Conservation (phyloP, 1,284 basidiomycete species). For the Prillingera fragicola region DNA sequence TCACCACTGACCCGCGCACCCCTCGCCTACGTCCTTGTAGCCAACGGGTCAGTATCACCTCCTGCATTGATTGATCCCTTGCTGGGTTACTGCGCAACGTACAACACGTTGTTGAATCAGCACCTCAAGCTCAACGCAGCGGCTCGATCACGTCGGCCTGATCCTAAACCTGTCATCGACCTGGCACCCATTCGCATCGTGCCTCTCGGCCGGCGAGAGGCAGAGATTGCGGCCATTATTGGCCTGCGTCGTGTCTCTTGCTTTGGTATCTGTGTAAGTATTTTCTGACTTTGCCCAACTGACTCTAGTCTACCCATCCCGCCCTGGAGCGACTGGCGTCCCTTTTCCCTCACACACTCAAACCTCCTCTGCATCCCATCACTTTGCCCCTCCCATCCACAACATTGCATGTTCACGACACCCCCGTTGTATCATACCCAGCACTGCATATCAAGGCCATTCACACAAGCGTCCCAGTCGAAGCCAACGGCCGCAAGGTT, state of each 20-base stretch:
- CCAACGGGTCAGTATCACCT: constrained; percentile 36
- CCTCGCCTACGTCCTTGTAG: constrained; percentile 33
- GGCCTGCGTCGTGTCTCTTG: constrained; percentile 67
- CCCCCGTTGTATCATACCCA: constrained; percentile 39
- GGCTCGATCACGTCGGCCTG: neutral
- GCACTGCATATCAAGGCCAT: constrained; percentile 80
- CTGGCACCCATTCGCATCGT: constrained; percentile 53
- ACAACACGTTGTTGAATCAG: constrained; percentile 41
- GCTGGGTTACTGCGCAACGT: constrained; percentile 39
- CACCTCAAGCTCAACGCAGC: constrained; percentile 25
- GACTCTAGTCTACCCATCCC: constrained; percentile 28
- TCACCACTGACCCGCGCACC: constrained; percentile 4
- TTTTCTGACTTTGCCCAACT: constrained; percentile 6
- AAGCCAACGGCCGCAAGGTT: constrained; percentile 67
- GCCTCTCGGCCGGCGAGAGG: constrained; percentile 68
- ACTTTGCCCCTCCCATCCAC: constrained; percentile 48
- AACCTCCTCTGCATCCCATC: constrained; percentile 36
- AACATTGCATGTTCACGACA: constrained; percentile 19
- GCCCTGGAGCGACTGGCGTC: constrained; percentile 16
- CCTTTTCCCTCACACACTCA: constrained; percentile 34
- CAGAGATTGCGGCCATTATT: constrained; percentile 57
- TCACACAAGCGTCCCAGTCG: constrained; percentile 70
- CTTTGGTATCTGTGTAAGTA: constrained; percentile 60
- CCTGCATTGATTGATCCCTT: constrained; percentile 35
- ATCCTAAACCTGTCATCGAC: neutral